Evolutionary conservation across 2,329 filamentous ascomycete genomes (phyloP).

Genomic region (Thermoascus crustaceus): DNA sequence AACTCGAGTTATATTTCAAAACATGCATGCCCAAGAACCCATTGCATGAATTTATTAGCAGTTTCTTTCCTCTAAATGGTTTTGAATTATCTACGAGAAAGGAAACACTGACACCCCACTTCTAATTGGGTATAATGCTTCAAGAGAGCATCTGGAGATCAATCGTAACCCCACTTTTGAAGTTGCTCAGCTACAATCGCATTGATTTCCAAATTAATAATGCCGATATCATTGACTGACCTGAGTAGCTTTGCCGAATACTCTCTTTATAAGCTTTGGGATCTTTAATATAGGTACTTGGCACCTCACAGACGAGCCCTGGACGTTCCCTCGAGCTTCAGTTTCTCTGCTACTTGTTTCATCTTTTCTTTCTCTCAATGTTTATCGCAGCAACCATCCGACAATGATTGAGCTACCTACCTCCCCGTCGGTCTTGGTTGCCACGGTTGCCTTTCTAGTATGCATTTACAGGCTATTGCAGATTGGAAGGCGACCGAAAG

Average conservation of each 20-base stretch:
- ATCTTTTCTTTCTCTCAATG: not conserved
- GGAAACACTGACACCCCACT: no score
- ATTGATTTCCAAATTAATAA: not conserved
- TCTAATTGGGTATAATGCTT: no score
- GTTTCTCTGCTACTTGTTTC: not conserved
- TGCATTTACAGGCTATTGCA: constrained; percentile 3
- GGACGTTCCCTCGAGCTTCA: not conserved
- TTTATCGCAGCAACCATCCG: not conserved
- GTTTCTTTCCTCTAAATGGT: no score
- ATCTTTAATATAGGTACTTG: not conserved
- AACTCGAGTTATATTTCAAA: no score
- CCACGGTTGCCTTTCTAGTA: not conserved
- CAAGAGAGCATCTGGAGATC: not conserved
- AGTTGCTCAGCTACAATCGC: not conserved
- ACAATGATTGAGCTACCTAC: not conserved
- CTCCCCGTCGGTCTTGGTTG: not conserved
- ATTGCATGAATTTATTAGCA: no score
- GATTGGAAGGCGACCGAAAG: constrained; percentile 8
- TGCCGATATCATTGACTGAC: not conserved
- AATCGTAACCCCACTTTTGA: not conserved
- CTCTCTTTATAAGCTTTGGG: not conserved
- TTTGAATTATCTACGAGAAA: no score
- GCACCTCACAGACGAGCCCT: not conserved
- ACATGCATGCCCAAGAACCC: no score
- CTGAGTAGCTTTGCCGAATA: not conserved